These are phyloP conservation scores for Gracilaria caudata DNA, from an alignment of 23 red algal genomes.

Conservation along the genomic window DNA sequence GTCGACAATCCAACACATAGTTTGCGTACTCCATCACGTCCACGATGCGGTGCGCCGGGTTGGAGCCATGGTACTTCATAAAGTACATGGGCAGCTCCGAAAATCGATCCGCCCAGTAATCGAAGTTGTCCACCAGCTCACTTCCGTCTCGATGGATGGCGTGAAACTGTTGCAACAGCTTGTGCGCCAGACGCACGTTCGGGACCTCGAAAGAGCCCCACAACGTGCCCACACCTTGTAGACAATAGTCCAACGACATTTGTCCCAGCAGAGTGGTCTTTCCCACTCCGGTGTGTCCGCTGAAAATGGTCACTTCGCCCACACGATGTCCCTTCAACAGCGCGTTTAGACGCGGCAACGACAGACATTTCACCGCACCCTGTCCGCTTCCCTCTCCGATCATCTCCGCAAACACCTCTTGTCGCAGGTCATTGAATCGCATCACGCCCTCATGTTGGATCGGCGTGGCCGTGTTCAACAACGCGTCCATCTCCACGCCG, in stretches of 20 bases:
- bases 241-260: slow-evolving; percentile 85
- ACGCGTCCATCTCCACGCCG: slow-evolving; percentile 65
- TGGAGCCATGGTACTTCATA: slow-evolving; percentile 82
- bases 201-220: slow-evolving; percentile 92
- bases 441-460: slow-evolving; percentile 82
- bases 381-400: slow-evolving; percentile 31
- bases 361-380: slow-evolving; percentile 61
- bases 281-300: slow-evolving; percentile 91
- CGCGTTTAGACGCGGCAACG: slow-evolving; percentile 72
- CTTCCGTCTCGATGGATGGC: slow-evolving; percentile 29
- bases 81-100: slow-evolving; percentile 89
- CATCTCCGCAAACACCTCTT: slow-evolving; percentile 72
- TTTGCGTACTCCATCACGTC: slow-evolving; percentile 96
- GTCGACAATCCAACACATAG: slow-evolving; percentile 79
- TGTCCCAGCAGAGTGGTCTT: slow-evolving; percentile 94
- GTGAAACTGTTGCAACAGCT: slow-evolving; percentile 33
- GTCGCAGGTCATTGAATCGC: slow-evolving; percentile 74
- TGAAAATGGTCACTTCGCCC: slow-evolving; percentile 83
- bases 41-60: slow-evolving; percentile 70
- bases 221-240: slow-evolving; percentile 86
- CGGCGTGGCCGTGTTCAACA: slow-evolving; percentile 35
- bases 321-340: slow-evolving; percentile 81
- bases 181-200: slow-evolving; percentile 65
- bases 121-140: slow-evolving; percentile 39
- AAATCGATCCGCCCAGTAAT: slow-evolving; percentile 72